Base-by-base conservation (phyloP, 495 filamentous ascomycete genomes). In the Daldinia vernicosa region DNA sequence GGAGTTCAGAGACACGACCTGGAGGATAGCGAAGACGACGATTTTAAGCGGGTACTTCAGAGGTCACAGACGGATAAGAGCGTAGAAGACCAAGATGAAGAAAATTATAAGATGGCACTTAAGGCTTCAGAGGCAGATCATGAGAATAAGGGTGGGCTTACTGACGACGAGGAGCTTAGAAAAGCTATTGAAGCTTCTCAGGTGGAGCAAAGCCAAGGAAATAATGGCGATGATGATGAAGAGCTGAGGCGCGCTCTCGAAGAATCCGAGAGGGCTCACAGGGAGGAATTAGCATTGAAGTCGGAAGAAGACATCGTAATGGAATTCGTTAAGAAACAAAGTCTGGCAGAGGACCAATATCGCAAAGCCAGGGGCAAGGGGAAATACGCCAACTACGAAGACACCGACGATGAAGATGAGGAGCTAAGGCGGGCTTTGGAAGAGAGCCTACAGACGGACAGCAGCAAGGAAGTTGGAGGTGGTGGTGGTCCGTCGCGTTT, bases 321-420 rank as follows among this genome's bases (percentile, higher is more conserved):
- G 75, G 89, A 92, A 66, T 92, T 91, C 76, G 84, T 93, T n/a
- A 92, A 89, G 81, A 89, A 87, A 78, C 90, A 93, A 79, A 93
- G 91, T 78, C 72, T 93, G 22, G 84, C 85, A 0, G 91, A 93
- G 79, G 86, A 88, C 60, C 82, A 86, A 69, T 84, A 83, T 74
- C 75, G 80, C 39, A 74, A 69, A 68, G 72, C 63, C 15, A 60
- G 72, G 56, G 60, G 70, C 7, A 74, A 76, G 50, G 59, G 66
- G 22, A 66, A 60, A 7, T 67, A 58, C 9, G 22, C 12, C 6
- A 57, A 56, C 26, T 75, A 58, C 6, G 73, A 67, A 30, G 66
- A 51, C n/a, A 77, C 77, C 8, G 75, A 71, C 0, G 81, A 76
- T 1, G 75, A 80, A 32, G 80, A 84, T 39, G 84, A 82, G 63